Conservation (phyloP, 352 stramenopile genomes). For the Phytophthora idaei region DNA sequence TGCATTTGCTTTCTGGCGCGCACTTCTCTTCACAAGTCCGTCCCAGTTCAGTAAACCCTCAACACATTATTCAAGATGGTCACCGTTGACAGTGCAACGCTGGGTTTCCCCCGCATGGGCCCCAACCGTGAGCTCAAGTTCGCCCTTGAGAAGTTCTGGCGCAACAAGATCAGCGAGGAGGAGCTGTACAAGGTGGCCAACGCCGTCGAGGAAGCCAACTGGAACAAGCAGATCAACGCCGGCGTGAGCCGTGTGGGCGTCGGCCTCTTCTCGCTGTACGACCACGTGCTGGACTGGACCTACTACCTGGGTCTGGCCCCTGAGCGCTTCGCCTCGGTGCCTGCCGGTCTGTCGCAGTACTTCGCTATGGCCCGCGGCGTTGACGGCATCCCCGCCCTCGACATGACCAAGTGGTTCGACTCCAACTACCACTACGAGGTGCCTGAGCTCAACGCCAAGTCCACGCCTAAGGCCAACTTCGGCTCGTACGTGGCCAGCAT, state of each 20-base stretch:
- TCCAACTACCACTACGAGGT: slow-evolving; percentile 97
- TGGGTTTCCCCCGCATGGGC: slow-evolving; percentile 93
- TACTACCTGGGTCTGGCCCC: slow-evolving; percentile 83
- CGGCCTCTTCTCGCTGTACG: slow-evolving; percentile 92
- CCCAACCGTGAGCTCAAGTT: slow-evolving; percentile 95
- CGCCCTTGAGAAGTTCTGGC: slow-evolving; percentile 93
- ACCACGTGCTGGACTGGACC: slow-evolving; percentile 91
- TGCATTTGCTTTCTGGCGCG: slow-evolving; percentile 60
- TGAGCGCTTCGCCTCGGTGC: slow-evolving; percentile 75
- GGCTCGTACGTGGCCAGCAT: slow-evolving; percentile 66
- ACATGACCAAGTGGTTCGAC: slow-evolving; percentile 96
- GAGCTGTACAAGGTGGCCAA: slow-evolving; percentile 81
- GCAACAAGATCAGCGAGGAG: slow-evolving; percentile 76
- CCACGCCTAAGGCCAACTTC: slow-evolving; percentile 83
- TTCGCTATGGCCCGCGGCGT: slow-evolving; percentile 92
- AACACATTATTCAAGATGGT: slow-evolving; percentile 47
- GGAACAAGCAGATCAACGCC: slow-evolving; percentile 80
- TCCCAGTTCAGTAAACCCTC: slow-evolving; percentile 22
- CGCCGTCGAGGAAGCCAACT: slow-evolving; percentile 85
- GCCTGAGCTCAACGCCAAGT: slow-evolving; percentile 85
- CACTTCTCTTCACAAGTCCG: slow-evolving; percentile 37
- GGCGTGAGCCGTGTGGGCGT: slow-evolving; percentile 84
- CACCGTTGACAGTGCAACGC: slow-evolving; percentile 73
- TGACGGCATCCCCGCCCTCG: slow-evolving; percentile 89
- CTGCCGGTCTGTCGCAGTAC: slow-evolving; percentile 71